A percentile compares a stretch with the other conserved stretches of the same genome.
These are phyloP conservation scores for Liquidambar formosana DNA, from an alignment of 164 flowering plant species.

Conservation along the genomic window DNA sequence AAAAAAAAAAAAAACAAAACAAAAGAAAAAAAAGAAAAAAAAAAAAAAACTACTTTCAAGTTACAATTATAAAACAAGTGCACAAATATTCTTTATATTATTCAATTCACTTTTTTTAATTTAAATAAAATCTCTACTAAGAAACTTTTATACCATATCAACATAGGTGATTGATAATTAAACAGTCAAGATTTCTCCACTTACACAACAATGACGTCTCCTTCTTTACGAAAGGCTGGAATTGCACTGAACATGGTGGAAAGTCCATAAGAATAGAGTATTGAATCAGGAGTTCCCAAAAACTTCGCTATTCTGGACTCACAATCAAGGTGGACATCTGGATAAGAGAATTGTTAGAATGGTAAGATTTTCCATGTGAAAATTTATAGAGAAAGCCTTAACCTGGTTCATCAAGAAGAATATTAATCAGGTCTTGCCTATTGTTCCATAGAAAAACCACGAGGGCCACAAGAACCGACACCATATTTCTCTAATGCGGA, in stretches of 20 bases:
- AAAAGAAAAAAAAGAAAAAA: too few relatives aligned
- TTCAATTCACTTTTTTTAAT: too few relatives aligned
- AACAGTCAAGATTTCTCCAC: slow-evolving; percentile 29
- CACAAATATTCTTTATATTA: too few relatives aligned
- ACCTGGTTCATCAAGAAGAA: slow-evolving; percentile 14
- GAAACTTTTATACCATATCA: too few relatives aligned
- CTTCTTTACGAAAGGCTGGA: slow-evolving; percentile 93
- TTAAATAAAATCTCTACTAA: too few relatives aligned
- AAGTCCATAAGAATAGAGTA: slow-evolving; percentile 97
- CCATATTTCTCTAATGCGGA: too few relatives aligned
- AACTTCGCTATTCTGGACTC: slow-evolving; percentile 91
- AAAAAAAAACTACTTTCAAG: too few relatives aligned
- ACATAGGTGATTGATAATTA: not conserved
- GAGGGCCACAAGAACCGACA: too few relatives aligned
- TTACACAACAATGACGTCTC: slow-evolving; percentile 90
- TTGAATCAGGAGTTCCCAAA: too few relatives aligned
- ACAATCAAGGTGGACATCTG: slow-evolving; percentile 98
- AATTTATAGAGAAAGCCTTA: not conserved
- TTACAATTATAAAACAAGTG: too few relatives aligned
- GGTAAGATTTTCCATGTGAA: not conserved
- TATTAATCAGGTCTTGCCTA: too few relatives aligned
- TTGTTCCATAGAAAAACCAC: slow-evolving; percentile 99
- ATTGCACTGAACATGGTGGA: slow-evolving; percentile 97
- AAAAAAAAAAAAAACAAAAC: too few relatives aligned
- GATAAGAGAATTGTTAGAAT: slow-evolving; percentile 18